Base-by-base conservation (phyloP, 2,329 filamentous ascomycete genomes). In the Hawksworthiomyces lignivorus region DNA sequence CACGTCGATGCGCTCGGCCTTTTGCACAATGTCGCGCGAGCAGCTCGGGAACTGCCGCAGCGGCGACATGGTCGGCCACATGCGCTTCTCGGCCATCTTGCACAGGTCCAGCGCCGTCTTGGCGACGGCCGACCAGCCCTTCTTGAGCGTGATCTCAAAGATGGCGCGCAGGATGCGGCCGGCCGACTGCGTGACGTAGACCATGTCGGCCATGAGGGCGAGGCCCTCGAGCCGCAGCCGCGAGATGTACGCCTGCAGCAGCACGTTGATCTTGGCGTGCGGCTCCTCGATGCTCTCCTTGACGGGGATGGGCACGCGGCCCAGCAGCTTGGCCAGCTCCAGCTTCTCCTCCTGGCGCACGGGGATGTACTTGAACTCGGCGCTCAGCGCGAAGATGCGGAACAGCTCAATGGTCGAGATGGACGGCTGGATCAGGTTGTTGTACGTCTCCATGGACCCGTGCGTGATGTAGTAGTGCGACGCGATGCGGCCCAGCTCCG, bases 61-160 rank as follows among this genome's bases (percentile, higher is more conserved):
- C 10, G 94, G 92, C 28, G 87, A 87, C 92, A 97, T 98, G 6
- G 90, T 97, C 12, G 90, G 89, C 92, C 92, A 98, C 94, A 98
- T 98, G 37, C 94, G 78, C 72, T 95, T 95, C 69, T 98, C 92
- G 0, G 90, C 92, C 87, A 95, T 97, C 68, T 98, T 98, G 68
- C 94, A 98, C 40, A 98, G 74, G 54, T 95, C 87, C 31, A 98
- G 70, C 1, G 92, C 89, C 48, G 84, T 87, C 67, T 92, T 95
- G 8, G 92, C 87, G 4, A 97, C 92, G 14, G 81, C 83, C 1
- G 92, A 80, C 90, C 90, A 98, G 26, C 90, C 90, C 63, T 96
- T 96, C 67, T 90, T 94, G 51, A 98, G 67, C n/a, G 86, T 84
- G 41, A 98, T 97, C 65, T 98, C 94, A 52, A 97, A 98, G 37